A percentile compares a stretch with the other conserved stretches of the same genome.
Evolutionary conservation across 768 basidiomycete species (phyloP).

Genomic region (Boletus sp.): DNA sequence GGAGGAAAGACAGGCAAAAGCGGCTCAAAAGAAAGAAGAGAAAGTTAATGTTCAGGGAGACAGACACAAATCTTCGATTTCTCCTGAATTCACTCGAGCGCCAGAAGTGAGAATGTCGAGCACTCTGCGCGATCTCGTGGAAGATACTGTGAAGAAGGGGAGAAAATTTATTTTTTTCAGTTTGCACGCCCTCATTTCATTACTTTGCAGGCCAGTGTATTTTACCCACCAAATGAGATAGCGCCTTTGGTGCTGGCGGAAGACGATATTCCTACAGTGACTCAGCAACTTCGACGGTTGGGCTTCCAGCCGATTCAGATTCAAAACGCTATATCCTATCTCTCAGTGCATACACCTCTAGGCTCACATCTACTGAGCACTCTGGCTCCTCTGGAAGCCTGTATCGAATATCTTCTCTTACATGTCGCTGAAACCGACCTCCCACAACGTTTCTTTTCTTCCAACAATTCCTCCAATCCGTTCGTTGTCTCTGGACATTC

Average conservation of each 20-base stretch:
- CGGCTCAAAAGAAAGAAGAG: conserved; percentile 45
- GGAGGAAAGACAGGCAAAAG: conserved; percentile 61
- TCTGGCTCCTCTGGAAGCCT: conserved; percentile 67
- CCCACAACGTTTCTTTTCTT: conserved; percentile 66
- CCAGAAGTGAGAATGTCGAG: conserved; percentile 86
- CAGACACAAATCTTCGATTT: conserved; percentile 17
- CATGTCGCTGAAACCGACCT: conserved; percentile 87
- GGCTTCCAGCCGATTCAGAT: conserved; percentile 64
- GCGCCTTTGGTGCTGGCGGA: conserved; percentile 37
- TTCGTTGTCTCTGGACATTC: conserved; percentile 67
- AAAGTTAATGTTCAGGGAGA: conserved; percentile 12
- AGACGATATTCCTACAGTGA: conserved; percentile 44
- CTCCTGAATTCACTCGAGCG: conserved; percentile 43
- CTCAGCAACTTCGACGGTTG: conserved; percentile 55
- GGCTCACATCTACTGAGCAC: conserved; percentile 58
- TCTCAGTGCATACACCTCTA: conserved; percentile 57
- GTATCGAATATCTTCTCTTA: conserved; percentile 81
- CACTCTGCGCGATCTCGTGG: conserved; percentile 73
- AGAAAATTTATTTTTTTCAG: conserved; percentile 5
- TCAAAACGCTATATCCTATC: conserved; percentile 51
- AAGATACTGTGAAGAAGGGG: conserved; percentile 78
- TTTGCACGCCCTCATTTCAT: not conserved
- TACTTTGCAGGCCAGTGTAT: conserved; percentile 43
- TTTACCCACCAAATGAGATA: conserved; percentile 45
- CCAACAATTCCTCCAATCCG: conserved; percentile 62